Conservation (phyloP, 1,284 basidiomycete genomes). For the Erythrobasidium hasegawianum region DNA sequence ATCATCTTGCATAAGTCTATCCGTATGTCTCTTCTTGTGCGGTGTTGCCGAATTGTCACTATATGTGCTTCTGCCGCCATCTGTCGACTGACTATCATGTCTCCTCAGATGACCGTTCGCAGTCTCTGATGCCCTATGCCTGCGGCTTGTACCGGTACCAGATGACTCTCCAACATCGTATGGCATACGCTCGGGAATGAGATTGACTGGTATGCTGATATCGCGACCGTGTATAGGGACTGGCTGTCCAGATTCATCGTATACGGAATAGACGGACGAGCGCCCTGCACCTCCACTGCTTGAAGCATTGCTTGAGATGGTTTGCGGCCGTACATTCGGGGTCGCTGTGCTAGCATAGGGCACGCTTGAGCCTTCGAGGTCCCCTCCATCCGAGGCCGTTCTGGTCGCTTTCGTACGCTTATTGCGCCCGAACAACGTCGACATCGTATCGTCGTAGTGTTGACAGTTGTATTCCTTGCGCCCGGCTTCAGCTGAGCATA, state of each 20-base stretch:
- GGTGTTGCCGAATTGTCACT: neutral
- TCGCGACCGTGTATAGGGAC: constrained; percentile 12
- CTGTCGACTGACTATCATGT: constrained; percentile 15
- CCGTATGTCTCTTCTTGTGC: constrained; percentile 4
- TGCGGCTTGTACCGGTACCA: constrained; percentile 1
- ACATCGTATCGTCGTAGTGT: neutral
- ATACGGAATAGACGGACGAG: neutral
- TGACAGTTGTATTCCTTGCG: neutral
- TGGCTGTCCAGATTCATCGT: neutral
- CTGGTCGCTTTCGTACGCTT: constrained; percentile 7
- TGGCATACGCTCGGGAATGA: constrained; percentile 31
- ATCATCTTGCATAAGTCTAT: constrained; percentile 5
- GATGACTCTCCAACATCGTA: constrained; percentile 10
- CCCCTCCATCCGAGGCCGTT: constrained; percentile 7
- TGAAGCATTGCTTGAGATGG: constrained; percentile 14
- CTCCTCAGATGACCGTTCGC: constrained; percentile 6
- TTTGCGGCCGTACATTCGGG: constrained; percentile 13
- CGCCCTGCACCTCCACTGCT: neutral
- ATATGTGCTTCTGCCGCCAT: constrained; percentile 1
- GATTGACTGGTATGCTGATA: constrained; percentile 16
- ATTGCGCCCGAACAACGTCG: constrained; percentile 12
- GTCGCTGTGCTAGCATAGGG: constrained; percentile 16
- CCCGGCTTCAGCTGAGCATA: neutral
- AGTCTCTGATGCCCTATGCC: constrained; percentile 6
- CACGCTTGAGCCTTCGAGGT: constrained; percentile 17